Percentiles rank a stretch among this genome's conserved stretches.
These are phyloP conservation scores for Petunia axillaris DNA, from an alignment of 257 asterid genomes.

Conservation along the genomic window DNA sequence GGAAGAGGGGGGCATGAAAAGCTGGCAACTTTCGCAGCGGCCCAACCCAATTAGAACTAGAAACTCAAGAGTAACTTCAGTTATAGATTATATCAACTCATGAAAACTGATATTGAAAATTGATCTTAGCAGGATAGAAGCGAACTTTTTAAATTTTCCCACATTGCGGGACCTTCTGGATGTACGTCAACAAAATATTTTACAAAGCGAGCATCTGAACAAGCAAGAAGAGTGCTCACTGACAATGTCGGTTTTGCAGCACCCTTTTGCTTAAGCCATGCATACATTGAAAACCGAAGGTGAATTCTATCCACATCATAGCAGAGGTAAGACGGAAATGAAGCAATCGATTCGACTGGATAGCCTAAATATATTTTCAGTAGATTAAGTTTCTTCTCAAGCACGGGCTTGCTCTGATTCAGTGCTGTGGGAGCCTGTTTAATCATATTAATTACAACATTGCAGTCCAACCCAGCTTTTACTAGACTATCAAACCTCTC, in stretches of 20 bases:
- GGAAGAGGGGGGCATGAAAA: conserved; percentile 63
- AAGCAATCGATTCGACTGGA: conserved; percentile 65
- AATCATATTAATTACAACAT: conserved; percentile 64
- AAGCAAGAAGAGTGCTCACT: conserved; percentile 72
- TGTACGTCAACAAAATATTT: conserved; percentile 73
- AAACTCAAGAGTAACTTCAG: background rate
- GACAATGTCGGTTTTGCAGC: conserved; percentile 73
- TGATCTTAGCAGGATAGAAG: conserved; percentile 36
- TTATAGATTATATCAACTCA: background rate
- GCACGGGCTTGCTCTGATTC: conserved; percentile 71
- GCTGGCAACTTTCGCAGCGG: conserved; percentile 49
- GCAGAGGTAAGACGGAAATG: conserved; percentile 76
- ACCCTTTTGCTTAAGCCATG: conserved; percentile 78
- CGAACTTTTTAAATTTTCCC: conserved; percentile 60
- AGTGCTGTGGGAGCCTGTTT: conserved; percentile 68
- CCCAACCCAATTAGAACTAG: conserved; percentile 17
- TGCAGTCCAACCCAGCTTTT: conserved; percentile 74
- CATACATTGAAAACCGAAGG: conserved; percentile 70
- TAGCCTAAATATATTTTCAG: conserved; percentile 64
- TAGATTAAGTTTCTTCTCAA: conserved; percentile 61
- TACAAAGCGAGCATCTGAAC: conserved; percentile 66
- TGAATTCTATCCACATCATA: conserved; percentile 72
- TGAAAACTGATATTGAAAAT: conserved; percentile 11
- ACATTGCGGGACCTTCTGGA: conserved; percentile 76
- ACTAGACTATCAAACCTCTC: conserved; percentile 89